Conservation (phyloP, 805 yeast genomes). For the Metschnikowia drakensbergensis region DNA sequence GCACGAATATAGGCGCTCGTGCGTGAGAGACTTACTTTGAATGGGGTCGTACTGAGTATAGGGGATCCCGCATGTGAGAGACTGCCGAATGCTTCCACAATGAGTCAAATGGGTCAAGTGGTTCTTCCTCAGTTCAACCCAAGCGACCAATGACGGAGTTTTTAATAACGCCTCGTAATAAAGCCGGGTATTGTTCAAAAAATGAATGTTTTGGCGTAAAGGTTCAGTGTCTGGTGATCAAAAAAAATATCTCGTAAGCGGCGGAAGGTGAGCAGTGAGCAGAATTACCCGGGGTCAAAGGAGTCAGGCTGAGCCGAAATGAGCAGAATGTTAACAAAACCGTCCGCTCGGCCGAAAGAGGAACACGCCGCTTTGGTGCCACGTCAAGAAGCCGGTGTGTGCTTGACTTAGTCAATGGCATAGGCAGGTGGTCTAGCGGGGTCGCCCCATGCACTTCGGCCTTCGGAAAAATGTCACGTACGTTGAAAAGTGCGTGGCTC, state of each 20-base stretch:
- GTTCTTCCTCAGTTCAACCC: not conserved
- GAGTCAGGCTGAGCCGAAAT: too few relatives aligned
- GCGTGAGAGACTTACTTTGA: slow-evolving; percentile 2
- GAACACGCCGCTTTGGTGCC: not conserved
- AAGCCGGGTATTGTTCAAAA: not conserved
- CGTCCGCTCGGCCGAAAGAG: not conserved
- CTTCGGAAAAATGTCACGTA: slow-evolving; percentile 1
- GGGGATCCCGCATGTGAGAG: not conserved
- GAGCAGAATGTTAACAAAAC: not conserved
- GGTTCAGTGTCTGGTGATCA: too few relatives aligned
- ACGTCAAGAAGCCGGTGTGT: not conserved
- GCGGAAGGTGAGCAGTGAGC: too few relatives aligned
- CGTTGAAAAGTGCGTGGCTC: not conserved
- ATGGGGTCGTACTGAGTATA: slow-evolving; percentile 1
- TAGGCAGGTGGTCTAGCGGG: not conserved
- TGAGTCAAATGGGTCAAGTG: not conserved
- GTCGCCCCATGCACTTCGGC: not conserved
- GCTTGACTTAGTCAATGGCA: not conserved
- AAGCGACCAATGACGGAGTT: not conserved
- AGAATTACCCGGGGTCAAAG: too few relatives aligned
- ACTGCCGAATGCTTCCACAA: not conserved
- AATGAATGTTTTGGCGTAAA: too few relatives aligned
- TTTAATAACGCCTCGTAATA: not conserved
- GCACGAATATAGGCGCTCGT: slow-evolving; percentile 7
- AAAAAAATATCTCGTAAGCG: too few relatives aligned